Conservation (phyloP, 805 yeast species). For the Ogataea chonburiensis region DNA sequence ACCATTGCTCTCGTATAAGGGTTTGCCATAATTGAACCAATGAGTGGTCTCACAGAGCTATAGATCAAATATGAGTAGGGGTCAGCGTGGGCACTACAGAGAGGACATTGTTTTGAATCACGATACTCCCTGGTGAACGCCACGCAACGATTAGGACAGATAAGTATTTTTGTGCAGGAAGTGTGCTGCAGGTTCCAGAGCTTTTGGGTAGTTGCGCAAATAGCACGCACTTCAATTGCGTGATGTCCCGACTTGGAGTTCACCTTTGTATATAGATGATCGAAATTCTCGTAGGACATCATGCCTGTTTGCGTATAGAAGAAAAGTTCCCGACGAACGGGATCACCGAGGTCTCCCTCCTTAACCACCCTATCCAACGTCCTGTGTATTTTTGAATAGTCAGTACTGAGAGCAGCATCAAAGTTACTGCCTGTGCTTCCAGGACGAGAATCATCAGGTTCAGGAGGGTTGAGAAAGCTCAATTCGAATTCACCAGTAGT, state of each 20-base stretch:
- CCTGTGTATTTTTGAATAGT: slow-evolving; percentile 8
- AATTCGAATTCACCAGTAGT: slow-evolving; percentile 5
- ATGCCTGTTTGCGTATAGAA: slow-evolving; percentile 19
- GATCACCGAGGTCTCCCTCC: slow-evolving; percentile 11
- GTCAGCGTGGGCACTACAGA: slow-evolving; percentile 11
- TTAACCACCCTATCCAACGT: slow-evolving; percentile 4
- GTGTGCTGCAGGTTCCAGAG: slow-evolving; percentile 11
- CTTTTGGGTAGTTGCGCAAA: slow-evolving; percentile 12
- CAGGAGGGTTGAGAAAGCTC: slow-evolving; percentile 1
- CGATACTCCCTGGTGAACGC: slow-evolving; percentile 16
- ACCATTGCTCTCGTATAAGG: slow-evolving; percentile 15
- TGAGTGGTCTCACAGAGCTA: slow-evolving; percentile 15
- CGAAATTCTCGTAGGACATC: slow-evolving; percentile 20
- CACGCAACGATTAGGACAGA: slow-evolving; percentile 15
- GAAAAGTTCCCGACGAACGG: slow-evolving; percentile 17
- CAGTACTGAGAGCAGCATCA: slow-evolving; percentile 6
- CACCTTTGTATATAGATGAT: slow-evolving; percentile 15
- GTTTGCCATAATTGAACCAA: slow-evolving; percentile 15
- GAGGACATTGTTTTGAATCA: slow-evolving; percentile 8
- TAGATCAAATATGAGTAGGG: slow-evolving; percentile 8
- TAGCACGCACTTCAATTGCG: slow-evolving; percentile 14
- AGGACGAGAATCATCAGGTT: slow-evolving; percentile 5
- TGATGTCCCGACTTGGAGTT: slow-evolving; percentile 4
- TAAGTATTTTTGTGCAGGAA: slow-evolving; percentile 9
- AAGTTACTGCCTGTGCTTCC: slow-evolving; percentile 7